Evolutionary conservation across 208 protist genomes (phyloP), one percentile per base, ranked within the genome.

Genomic region (Leishmania martiniquensis): DNA sequence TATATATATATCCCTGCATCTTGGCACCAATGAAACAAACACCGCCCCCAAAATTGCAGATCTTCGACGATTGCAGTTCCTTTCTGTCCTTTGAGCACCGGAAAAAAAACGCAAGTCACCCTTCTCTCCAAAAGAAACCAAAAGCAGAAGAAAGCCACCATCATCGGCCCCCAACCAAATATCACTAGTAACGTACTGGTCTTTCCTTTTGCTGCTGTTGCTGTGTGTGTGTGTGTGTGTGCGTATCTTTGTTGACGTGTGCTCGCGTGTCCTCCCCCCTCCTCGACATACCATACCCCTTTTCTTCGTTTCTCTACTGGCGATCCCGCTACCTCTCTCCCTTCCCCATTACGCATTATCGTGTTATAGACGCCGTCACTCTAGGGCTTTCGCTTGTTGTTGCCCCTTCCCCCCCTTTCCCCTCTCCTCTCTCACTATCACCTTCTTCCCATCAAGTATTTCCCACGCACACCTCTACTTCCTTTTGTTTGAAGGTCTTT

Each of bases 261-360:
- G 37, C n/a, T 22, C 62, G 54, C 25, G 17, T 42, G 25, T 45
- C 62, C 39, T 22, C 75, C 20, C 29, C 54, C n/a, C 65, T 45
- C 52, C 37, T 32, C 55, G 25, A 4, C 13, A 42, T 22, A 3
- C n/a, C 25, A 2, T 37, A 9, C 25, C 44, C 54, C 34, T 60
- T 15, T 75, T 12, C 51, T 54, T 69, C 57, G 10, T 54, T 68
- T 74, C 67, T 80, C 12, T 44, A 44, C 60, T 67, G 4, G 15
- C 29, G 60, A 67, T 44, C 15, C 13, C 60, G 34, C n/a, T n/a
- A n/a, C 29, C 25, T 65, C 59, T 39, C 59, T 49, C 39, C 25
- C 13, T 12, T 25, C 42, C 2, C n/a, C 51, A 25, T 59, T 44
- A 71, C 47, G 29, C 22, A 72, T 29, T 78, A 42, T 42, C 45